phyloP scores from a whole-genome alignment of 495 filamentous ascomycete genomes.

The Trichocladium antarcticum region DNA sequence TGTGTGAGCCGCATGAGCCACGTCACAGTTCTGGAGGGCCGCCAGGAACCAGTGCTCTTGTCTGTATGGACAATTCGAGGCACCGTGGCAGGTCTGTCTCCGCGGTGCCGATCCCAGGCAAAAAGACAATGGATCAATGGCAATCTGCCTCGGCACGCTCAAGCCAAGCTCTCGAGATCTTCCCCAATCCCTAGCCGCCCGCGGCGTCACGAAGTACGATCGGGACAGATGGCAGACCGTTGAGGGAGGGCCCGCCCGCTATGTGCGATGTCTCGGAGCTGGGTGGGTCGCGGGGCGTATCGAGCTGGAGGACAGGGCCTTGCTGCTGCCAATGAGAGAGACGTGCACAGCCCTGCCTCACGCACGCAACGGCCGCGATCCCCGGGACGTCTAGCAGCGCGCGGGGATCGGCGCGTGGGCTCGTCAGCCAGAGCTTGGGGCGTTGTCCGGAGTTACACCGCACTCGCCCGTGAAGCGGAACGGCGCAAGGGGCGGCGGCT shows the following conservation, averaged over 20 bases:
- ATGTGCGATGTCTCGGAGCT: slow-evolving; percentile 5
- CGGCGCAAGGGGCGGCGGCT: background rate
- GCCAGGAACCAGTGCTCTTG: too few relatives aligned
- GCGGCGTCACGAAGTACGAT: too few relatives aligned
- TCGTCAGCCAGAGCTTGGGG: background rate
- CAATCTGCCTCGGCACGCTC: background rate
- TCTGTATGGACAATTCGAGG: background rate
- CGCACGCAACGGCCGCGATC: too few relatives aligned
- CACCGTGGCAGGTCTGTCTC: background rate
- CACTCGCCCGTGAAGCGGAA: background rate
- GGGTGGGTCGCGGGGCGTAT: background rate
- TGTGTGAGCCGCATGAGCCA: slow-evolving; percentile 17
- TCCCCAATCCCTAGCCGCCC: background rate
- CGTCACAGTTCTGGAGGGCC: slow-evolving; percentile 14
- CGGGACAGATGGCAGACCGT: background rate
- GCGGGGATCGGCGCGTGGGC: background rate
- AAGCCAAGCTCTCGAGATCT: background rate
- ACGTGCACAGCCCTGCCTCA: background rate
- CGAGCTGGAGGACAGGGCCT: background rate
- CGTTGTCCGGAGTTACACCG: slow-evolving; percentile 1
- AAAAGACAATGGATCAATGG: too few relatives aligned
- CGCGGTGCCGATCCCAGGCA: too few relatives aligned
- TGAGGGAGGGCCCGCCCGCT: background rate
- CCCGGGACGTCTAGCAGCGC: background rate
- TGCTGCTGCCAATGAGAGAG: background rate